Base-by-base conservation (phyloP, 1,139 yeast species). In the Barnettozyma hawaiiensis region DNA sequence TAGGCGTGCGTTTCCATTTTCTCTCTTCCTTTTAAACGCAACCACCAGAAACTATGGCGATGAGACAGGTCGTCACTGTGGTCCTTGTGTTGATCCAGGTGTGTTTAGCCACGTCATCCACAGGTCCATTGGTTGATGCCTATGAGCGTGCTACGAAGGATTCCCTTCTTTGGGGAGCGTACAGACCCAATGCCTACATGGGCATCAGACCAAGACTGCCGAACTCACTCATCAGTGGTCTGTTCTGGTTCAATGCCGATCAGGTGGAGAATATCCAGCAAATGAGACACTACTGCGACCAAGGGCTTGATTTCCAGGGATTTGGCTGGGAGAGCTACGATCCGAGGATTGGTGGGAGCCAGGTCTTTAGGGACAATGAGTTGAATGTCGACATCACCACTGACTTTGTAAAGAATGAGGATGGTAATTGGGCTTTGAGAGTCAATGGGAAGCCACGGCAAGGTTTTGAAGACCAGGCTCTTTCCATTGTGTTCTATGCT, bases 321-420 rank as follows among this genome's bases (percentile, higher is more conserved):
- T 94, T 87, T 54, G 90, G 94, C 31, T 92, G 97, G 97, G 72
- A 78, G 18, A 68, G 72, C 37, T 92, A 82, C 61, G 97, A 94
- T 59, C 92, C 97, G 3, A 72, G 97, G 50, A 49, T 65, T 21
- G 99, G 98, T 27, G 98, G 99, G 0, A 69, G 76, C 46, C 94
- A 92, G 57, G 68, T 76, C 1, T 81, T 94, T 32, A 67, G 71
- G 36, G 98, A 92, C 60, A 62, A 66, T 20, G 84, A 76, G 33
- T 75, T 78, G 50, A 78, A 78, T 45, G 62, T 89, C 4, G 74
- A 76, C 47, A 58, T 94, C 35, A 73, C 75, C 1, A 78, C 87
- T 7, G 86, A 83, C 49, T 85, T 89, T 61, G 83, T 84, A 28
- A 92, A 92, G 63, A 74, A 79, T 37, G 71, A 65, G 4, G 85